These are phyloP conservation scores for Penicillium daleae DNA, from an alignment of 495 filamentous ascomycete genomes.

Conservation along the genomic window DNA sequence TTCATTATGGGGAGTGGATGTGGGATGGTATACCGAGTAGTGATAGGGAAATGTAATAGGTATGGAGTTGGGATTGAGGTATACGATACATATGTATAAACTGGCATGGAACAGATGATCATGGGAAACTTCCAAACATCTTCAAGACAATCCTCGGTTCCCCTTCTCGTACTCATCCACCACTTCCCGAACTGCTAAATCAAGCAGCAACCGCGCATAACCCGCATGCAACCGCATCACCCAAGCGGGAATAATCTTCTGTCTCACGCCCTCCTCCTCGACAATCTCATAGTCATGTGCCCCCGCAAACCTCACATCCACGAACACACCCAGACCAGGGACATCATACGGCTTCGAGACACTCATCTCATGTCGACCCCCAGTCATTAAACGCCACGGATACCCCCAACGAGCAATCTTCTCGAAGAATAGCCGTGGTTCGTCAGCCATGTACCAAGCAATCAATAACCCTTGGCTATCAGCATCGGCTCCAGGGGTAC, in stretches of 20 bases:
- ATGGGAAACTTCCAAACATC: background rate
- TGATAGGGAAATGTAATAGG: background rate
- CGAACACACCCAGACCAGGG: conserved; percentile 16
- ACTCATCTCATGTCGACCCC: conserved; percentile 40
- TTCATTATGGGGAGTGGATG: background rate
- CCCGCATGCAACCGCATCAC: conserved; percentile 34
- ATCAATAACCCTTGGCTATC: conserved; percentile 31
- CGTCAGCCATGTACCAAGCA: conserved; percentile 31
- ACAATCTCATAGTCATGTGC: conserved; percentile 42
- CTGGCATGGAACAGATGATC: background rate
- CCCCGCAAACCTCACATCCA: conserved; percentile 39
- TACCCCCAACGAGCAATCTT: conserved; percentile 37
- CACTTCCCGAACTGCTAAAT: conserved; percentile 30
- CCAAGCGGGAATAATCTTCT: conserved; percentile 40
- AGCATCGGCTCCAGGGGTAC: conserved; percentile 8
- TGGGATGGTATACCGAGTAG: background rate
- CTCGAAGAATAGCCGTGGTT: conserved; percentile 34
- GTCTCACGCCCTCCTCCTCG: conserved; percentile 20
- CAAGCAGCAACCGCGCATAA: conserved; percentile 33
- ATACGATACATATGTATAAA: background rate
- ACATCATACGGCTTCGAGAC: conserved; percentile 33
- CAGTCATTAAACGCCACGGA: conserved; percentile 42
- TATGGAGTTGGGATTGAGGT: background rate
- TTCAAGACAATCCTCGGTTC: background rate
- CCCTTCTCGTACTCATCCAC: background rate